phyloP scores from a whole-genome alignment of 2,329 filamentous ascomycete genomes.

The Chaetomiaceae sp. region DNA sequence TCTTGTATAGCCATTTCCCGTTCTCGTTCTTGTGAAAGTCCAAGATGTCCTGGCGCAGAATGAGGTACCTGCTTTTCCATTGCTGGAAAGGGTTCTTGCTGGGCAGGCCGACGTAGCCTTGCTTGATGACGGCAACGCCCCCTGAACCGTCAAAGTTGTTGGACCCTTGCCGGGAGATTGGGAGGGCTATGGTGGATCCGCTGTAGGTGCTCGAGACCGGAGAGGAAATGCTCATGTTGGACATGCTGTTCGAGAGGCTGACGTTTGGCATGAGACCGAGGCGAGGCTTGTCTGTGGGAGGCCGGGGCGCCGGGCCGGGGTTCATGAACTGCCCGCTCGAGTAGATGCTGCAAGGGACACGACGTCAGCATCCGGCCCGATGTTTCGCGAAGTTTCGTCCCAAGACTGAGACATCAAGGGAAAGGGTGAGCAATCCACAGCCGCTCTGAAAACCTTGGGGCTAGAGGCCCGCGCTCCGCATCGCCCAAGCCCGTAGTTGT shows the following conservation, averaged over 20 bases:
- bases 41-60: slow-evolving; percentile 85
- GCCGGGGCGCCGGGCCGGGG: slow-evolving; percentile 87
- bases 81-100: slow-evolving; percentile 77
- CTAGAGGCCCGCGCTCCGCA: too few relatives aligned
- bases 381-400: background rate
- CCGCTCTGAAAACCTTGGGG: too few relatives aligned
- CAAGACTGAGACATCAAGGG: too few relatives aligned
- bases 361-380: slow-evolving; percentile 14
- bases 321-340: slow-evolving; percentile 81
- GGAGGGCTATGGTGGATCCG: slow-evolving; percentile 67
- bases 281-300: slow-evolving; percentile 77
- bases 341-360: slow-evolving; percentile 45
- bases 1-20: slow-evolving; percentile 80
- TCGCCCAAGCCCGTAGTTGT: too few relatives aligned
- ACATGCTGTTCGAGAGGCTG: slow-evolving; percentile 61
- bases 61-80: slow-evolving; percentile 89
- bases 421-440: background rate
- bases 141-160: slow-evolving; percentile 57
- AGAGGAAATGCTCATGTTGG: slow-evolving; percentile 66
- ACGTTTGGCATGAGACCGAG: slow-evolving; percentile 74
- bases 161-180: slow-evolving; percentile 58
- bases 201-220: slow-evolving; percentile 58
- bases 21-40: slow-evolving; percentile 93
- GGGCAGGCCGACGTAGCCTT: slow-evolving; percentile 45
- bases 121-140: slow-evolving; percentile 70